Percentiles rank a stretch among this genome's conserved stretches.
Evolutionary conservation across 805 yeast species (phyloP).

Genomic region (Nakazawaea sp.): DNA sequence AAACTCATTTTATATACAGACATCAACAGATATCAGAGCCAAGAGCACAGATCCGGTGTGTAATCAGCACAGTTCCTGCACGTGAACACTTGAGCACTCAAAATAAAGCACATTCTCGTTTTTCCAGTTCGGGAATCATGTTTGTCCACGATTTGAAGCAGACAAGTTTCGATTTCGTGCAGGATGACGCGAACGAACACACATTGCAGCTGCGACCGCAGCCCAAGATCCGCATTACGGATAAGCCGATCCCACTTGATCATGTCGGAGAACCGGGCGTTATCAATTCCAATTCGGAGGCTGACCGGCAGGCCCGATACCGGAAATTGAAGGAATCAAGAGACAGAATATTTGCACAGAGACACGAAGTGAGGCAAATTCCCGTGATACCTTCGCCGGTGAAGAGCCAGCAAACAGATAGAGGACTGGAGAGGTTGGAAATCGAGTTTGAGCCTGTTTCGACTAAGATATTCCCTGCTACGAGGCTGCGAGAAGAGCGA

Average conservation of each 20-base stretch:
- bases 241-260: constrained; percentile 10
- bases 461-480: constrained; percentile 4
- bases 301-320: neutral
- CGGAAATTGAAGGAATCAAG: constrained; percentile 6
- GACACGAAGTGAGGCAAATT: neutral
- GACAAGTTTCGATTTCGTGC: constrained; percentile 4
- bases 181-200: neutral
- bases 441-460: constrained; percentile 7
- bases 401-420: too few species aligned
- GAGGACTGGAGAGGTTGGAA: too few species aligned
- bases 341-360: constrained; percentile 4
- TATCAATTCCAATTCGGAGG: too few species aligned
- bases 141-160: constrained; percentile 7
- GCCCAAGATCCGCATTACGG: constrained; percentile 2
- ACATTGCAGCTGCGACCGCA: neutral
- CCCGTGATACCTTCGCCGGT: constrained; percentile 2
- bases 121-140: too few species aligned
- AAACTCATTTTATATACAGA: neutral
- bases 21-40: neutral
- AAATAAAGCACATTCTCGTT: too few species aligned
- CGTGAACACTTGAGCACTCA: too few species aligned
- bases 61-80: too few species aligned
- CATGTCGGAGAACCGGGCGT: neutral
- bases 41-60: too few species aligned
- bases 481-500: constrained; percentile 6